Base-by-base conservation (phyloP, 78 protist species). In the Dictyostelium brefeldianum region DNA sequence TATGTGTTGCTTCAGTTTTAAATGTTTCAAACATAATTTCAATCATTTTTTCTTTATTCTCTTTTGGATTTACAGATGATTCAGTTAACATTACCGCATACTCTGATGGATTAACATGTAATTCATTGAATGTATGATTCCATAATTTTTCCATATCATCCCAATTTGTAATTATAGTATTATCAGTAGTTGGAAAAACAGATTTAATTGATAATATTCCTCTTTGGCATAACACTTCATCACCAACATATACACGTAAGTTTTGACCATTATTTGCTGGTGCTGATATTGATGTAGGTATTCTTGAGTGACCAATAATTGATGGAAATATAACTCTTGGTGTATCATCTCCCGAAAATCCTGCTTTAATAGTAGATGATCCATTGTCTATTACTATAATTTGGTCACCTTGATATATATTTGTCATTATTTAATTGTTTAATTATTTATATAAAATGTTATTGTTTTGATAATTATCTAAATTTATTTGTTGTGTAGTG, bases 31-130 rank as follows among this genome's bases (percentile, higher is more conserved):
- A 36, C 43, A 36, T 36, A 36, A 36, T 36, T 85, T 96, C 77
- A 25, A 97, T 85, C 95, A 96, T 96, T 90, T 80, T 96, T 87
- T 98, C 99, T 48, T 99, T 46, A 20, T 71, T 87, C 41, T 69
- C 92, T 64, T 53, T 74, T 59, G 92, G 81, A 25, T 73, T 71
- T 25, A 78, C 73, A 53, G 98, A 97, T 36, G 98, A 96, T 83
- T 98, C 99, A 18, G 98, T 93, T 57, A 98, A 78, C 50, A 98
- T 93, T 12, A 97, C 82, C 53, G 97, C 97, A 89, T 96, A 98
- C 27, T 36, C 43, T 36, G 1, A 3, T 36, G 43, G 2, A 36
- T 36, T 2, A 36, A 36, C 2, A 3, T 36, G 97, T 81, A 90
- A 29, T 14, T 77, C 90, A 65, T n/a, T 46, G 65, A 47, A 69